Base-by-base conservation (phyloP, 805 yeast genomes). In the Lipomyces japonicus region DNA sequence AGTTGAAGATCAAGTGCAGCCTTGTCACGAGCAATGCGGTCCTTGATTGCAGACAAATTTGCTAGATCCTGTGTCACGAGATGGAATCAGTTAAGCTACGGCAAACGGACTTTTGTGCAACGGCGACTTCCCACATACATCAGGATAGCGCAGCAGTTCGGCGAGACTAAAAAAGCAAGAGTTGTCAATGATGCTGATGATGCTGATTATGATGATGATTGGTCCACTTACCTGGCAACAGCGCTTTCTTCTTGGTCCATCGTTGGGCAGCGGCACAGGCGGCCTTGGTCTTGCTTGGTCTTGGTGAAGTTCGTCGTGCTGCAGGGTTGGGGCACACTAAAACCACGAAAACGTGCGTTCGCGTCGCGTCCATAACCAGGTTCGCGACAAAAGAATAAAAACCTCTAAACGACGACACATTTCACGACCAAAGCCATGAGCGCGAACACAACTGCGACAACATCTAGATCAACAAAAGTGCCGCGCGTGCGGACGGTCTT, bases 1-100 rank as follows among this genome's bases (percentile, higher is more conserved):
- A 91, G 71, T 63, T 88, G 91, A 42, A 82, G 73, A 59, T 87
- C 96, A 10, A 88, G 71, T 2, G 84, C 75, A 0, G 83, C 75
- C 64, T 86, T 86, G 62, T 91, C 96, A 56, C 71, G 65, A 35
- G 51, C 59, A 21, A 71, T 60, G 42, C 65, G 64, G 46, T 62
- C 64, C 36, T 67, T 68, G 36, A 68, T 57, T 4, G 60, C 61
- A 6, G 64, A 55, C 24, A 70, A 61, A 52, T 65, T 67, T 18
- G 67, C 67, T 16, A 72, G 63, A 37, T 70, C 66, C 61, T 58
- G 38, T 39, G 10, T 6, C n/a, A 1, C 18, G 14, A 10, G 16
- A 23, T 21, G 14, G 14, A 32, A 24, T 19, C 21, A 4, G 36
- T n/a, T 4, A 3, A 19, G 18, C 16, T 16, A 6, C 5, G 30